Base-by-base conservation (phyloP, 2,329 filamentous ascomycete genomes). In the Pseudogymnoascus sp. region DNA sequence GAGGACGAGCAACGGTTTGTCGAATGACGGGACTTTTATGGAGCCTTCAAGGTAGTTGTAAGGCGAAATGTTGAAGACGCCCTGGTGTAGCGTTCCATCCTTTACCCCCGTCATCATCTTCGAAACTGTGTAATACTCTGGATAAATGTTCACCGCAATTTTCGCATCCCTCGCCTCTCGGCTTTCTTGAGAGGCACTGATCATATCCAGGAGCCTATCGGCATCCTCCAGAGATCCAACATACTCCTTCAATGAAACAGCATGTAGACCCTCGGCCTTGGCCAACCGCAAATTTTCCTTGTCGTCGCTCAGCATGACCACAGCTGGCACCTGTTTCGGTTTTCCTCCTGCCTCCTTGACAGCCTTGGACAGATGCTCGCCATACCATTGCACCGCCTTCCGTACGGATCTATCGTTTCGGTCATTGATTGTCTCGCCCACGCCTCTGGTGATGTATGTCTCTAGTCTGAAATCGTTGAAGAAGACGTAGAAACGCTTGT, bases 11-110 rank as follows among this genome's bases (percentile, higher is more conserved):
- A 99, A 83, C 1, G 92, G 83, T 71, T 95, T 96, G 65, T 95
- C 88, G 71, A 99, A 99, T 4, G 93, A 86, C 0, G 93, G 86
- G 0, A 96, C 92, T 70, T 93, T 88, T 66, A 97, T 89, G 0
- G 91, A 92, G 1, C 91, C 95, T 75, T 99, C 95, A 10, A 99
- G 81, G 70, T 97, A 99, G 78, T 99, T 99, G 81, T 97, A 99
- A 0, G 91, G 91, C 6, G 95, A 97, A 29, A 97, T 91, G 72
- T 93, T 96, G 79, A 97, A 99, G 24, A 90, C 87, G 6, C 95
- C 95, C 76, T 99, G 93, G 74, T 99, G 95, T 70, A 99, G 79
- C 62, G 91, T 86, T 4, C 93, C 92, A 61, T 86, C 86, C 78
- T 96, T 96, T 63, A 97, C 83, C 0, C 93, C 93, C 4, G 95